These are phyloP conservation scores for Pyrenula aspistea DNA, from an alignment of 495 filamentous ascomycete genomes.

Conservation along the genomic window DNA sequence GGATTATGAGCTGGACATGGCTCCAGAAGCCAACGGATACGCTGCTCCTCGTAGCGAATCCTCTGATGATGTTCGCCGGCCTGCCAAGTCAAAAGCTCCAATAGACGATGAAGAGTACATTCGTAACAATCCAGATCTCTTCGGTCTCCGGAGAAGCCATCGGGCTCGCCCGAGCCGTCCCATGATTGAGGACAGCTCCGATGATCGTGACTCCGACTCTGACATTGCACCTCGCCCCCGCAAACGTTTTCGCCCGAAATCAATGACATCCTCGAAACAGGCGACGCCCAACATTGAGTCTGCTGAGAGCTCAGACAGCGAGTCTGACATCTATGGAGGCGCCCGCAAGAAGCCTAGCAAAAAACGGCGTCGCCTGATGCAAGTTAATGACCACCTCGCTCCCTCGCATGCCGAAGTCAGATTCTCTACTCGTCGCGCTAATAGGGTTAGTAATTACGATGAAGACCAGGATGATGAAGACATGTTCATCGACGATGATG, in stretches of 20 bases:
- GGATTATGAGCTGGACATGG: slow-evolving; percentile 62
- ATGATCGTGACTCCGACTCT: slow-evolving; percentile 49
- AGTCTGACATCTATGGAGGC: slow-evolving; percentile 65
- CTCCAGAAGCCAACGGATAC: slow-evolving; percentile 37
- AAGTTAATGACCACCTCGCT: slow-evolving; percentile 44
- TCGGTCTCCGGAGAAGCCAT: slow-evolving; percentile 82
- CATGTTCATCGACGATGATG: slow-evolving; percentile 62
- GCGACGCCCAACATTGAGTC: slow-evolving; percentile 31
- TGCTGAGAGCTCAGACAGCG: slow-evolving; percentile 27
- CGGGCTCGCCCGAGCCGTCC: slow-evolving; percentile 39
- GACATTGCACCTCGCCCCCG: slow-evolving; percentile 29
- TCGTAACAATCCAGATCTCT: slow-evolving; percentile 85
- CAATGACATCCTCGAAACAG: slow-evolving; percentile 28
- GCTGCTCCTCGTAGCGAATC: slow-evolving; percentile 42
- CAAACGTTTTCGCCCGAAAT: slow-evolving; percentile 26
- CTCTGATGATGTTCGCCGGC: slow-evolving; percentile 51
- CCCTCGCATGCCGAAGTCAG: slow-evolving; percentile 61
- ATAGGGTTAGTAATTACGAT: slow-evolving; percentile 77
- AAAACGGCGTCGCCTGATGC: slow-evolving; percentile 54
- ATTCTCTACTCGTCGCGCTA: slow-evolving; percentile 81
- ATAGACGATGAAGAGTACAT: slow-evolving; percentile 71
- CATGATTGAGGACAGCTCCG: slow-evolving; percentile 62
- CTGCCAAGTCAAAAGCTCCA: slow-evolving; percentile 64
- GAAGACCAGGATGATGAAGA: slow-evolving; percentile 65
- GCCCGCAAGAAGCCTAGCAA: slow-evolving; percentile 57